Evolutionary conservation across 2,329 filamentous ascomycete species (phyloP), one percentile per base, ranked within the genome.

Genomic region (Fusarium sp.): DNA sequence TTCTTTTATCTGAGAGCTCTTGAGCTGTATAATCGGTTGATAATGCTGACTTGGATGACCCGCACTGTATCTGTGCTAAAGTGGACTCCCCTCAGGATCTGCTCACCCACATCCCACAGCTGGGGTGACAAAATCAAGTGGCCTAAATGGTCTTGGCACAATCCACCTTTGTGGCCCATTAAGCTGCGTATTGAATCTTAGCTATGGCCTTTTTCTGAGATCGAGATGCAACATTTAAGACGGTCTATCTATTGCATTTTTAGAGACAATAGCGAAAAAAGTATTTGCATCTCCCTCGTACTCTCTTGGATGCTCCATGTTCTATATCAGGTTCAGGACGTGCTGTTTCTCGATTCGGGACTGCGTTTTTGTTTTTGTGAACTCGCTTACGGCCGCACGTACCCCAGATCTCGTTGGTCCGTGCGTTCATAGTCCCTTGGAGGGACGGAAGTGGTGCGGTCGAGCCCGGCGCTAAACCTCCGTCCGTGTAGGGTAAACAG

Each of bases 341-440:
- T 13, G 4, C 44, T 49, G 23, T 49, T 49, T 27, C 42, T 49
- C 14, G 23, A 49, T 29, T 27, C 44, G 23, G 29, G 23, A 18
- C 40, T 13, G 18, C 58, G 18, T 57, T 59, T 61, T 67, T 40
- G 33, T 58, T 72, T 72, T 72, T 72, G 69, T 73, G 70, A 68
- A 50, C 65, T 73, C 69, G 66, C 71, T 73, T 73, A 42, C 36
- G 31, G 14, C 34, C 44, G 44, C 44, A 49, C 29, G 23, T 54
- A 62, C 67, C 69, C 64, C 63, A 38, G 63, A 70, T 65, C 65
- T 23, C 29, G 49, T 7, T 73, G 71, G 68, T 58, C 71, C 57
- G 71, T 73, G 71, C 70, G 31, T 38, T 57, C 42, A 14, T n/a
- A 20, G 33, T 20, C 29, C 40, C 31, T 49, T 25, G 10, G 9